Conservation (phyloP, 371 early-diverging fungal genomes). For the Mycotypha africana region DNA sequence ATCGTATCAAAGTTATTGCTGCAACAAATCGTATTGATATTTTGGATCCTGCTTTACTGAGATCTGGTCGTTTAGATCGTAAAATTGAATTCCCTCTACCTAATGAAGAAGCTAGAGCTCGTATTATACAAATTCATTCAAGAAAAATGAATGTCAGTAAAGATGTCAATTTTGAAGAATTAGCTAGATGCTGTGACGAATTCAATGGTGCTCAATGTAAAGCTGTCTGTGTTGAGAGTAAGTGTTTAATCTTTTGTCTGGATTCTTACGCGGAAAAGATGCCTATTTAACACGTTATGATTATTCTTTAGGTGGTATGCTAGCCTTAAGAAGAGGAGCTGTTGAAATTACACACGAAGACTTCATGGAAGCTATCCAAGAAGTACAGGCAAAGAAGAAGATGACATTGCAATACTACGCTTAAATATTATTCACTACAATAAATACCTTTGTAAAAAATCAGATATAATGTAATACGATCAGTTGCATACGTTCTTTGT, state of each 20-base stretch:
- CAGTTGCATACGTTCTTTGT: too few species aligned
- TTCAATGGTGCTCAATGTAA: slow-evolving; percentile 99
- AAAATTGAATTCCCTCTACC: slow-evolving; percentile 99
- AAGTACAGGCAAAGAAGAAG: slow-evolving; percentile 99
- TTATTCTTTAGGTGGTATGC: slow-evolving; percentile 91
- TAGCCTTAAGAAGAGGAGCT: slow-evolving; percentile 93
- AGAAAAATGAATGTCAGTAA: slow-evolving; percentile 97
- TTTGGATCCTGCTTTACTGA: slow-evolving; percentile 98
- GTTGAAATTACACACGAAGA: slow-evolving; percentile 96
- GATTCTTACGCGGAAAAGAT: neutral
- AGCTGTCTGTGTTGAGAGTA: slow-evolving; percentile 93
- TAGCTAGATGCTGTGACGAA: slow-evolving; percentile 98
- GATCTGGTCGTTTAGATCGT: slow-evolving; percentile 99
- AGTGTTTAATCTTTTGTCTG: too few species aligned
- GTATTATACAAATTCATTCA: slow-evolving; percentile 99
- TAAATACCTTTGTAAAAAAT: too few species aligned
- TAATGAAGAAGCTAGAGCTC: slow-evolving; percentile 97
- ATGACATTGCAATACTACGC: slow-evolving; percentile 95
- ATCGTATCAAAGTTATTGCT: slow-evolving; percentile 99
- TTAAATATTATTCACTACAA: slow-evolving; percentile 26
- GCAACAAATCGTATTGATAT: slow-evolving; percentile 99
- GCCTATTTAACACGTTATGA: neutral
- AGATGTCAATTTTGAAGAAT: slow-evolving; percentile 99
- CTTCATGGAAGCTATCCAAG: slow-evolving; percentile 99
- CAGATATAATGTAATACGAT: too few species aligned